Evolutionary conservation across 345 rosid genomes (phyloP), one percentile per base, ranked within the genome.

Genomic region (Hevea brasiliensis): DNA sequence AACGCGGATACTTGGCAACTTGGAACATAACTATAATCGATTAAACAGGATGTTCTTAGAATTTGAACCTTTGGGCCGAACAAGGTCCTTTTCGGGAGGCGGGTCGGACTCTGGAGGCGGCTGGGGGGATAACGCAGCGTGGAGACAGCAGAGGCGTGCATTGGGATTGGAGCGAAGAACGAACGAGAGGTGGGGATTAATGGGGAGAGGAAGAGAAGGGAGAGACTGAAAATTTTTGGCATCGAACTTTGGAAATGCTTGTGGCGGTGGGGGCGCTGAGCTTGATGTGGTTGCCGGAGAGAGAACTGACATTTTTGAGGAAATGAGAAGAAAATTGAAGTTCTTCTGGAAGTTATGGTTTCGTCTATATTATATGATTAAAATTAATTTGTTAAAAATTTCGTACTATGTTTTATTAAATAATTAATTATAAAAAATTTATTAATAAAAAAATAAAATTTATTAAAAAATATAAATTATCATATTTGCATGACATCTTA

Each of bases 21-120:
- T 32, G 4, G 2, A 32, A 32, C 37, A 32, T 4, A 32, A 32
- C 37, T 32, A 32, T 32, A 32, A 32, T 32, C 37, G 21, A 40
- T 50, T 13, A 2, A 47, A 14, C 9, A 8, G 21, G 20, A 56
- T 15, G 26, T 6, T 55, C 7, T 35, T 6, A 48, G 37, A 32
- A 48, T 6, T 15, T 13, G 35, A 61, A 90, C 96, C 96, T 77
- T 53, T 50, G 69, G 71, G 77, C n/a, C 47, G 77, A 79, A 64
- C 58, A 1, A 82, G 71, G 66, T 77, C 76, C 32, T 71, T 79
- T 51, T 76, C 76, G 6, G 85, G 88, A 61, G 85, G 84, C 3
- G 85, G 92, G 56, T 87, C 90, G 59, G 87, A 76, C 32, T 74
- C 73, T 3, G 72, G 53, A 0, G 81, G 80, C 64, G n/a, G 85